Evolutionary conservation across 805 yeast genomes (phyloP).

Genomic region (Ascoidea asiatica): DNA sequence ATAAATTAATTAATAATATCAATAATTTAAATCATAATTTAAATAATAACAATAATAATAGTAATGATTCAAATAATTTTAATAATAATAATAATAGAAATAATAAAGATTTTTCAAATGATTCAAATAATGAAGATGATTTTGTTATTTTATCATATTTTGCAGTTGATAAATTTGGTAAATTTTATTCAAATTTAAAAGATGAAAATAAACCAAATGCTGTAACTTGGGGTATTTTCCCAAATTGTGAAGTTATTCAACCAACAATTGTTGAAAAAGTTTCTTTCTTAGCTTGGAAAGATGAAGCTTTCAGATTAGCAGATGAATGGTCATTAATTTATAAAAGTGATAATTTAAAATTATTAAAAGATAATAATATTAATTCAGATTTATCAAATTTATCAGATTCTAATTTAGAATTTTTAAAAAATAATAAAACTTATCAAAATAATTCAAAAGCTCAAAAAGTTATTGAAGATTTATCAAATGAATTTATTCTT

Average conservation of each 20-base stretch:
- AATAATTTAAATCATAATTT: conserved; percentile 16
- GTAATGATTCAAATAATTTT: not conserved
- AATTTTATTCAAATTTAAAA: conserved; percentile 53
- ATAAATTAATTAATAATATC: conserved; percentile 27
- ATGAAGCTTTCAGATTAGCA: conserved; percentile 77
- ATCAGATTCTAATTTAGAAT: too few species aligned
- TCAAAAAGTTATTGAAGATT: conserved; percentile 26
- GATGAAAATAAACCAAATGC: conserved; percentile 73
- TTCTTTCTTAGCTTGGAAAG: conserved; percentile 94
- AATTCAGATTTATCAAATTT: too few species aligned
- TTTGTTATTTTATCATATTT: conserved; percentile 58
- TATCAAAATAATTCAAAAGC: conserved; percentile 21
- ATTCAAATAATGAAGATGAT: conserved; percentile 16
- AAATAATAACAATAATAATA: too few species aligned
- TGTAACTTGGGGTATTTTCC: conserved; percentile 97
- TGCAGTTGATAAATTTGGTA: conserved; percentile 47
- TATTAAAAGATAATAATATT: conserved; percentile 16
- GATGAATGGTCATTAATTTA: conserved; percentile 63
- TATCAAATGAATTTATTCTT: conserved; percentile 52
- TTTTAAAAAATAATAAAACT: conserved; percentile 15
- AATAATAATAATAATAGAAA: conserved; percentile 3
- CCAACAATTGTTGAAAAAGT: conserved; percentile 91
- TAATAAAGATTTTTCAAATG: not conserved
- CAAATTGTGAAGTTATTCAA: conserved; percentile 87
- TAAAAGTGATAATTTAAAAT: conserved; percentile 17